These are phyloP conservation scores for Cyberlindnera saturnus DNA, from an alignment of 805 yeast genomes.

Conservation along the genomic window DNA sequence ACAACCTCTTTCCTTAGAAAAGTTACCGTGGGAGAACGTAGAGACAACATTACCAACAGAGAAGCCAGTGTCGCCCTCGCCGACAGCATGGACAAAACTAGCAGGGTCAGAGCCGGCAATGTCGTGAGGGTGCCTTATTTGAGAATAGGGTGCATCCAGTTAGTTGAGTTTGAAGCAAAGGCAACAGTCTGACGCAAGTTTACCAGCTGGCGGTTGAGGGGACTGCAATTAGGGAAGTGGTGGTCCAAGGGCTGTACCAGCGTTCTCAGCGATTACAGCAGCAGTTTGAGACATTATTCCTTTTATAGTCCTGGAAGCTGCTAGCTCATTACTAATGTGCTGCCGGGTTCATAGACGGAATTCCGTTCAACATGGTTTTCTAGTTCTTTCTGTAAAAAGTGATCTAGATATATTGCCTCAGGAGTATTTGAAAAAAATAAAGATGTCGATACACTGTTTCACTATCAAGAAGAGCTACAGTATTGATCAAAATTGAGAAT, in stretches of 20 bases:
- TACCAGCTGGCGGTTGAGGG: conserved; percentile 13
- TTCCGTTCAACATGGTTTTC: no score
- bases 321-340: no score
- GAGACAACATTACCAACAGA: conserved; percentile 54
- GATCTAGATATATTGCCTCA: no score
- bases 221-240: conserved; percentile 9
- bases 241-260: conserved; percentile 11
- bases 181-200: conserved; percentile 44
- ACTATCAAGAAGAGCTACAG: no score
- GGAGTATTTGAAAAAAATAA: no score
- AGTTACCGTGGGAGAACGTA: conserved; percentile 50
- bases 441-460: no score
- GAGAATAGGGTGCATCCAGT: conserved; percentile 52
- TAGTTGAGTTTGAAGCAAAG: conserved; percentile 62
- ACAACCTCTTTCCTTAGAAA: conserved; percentile 43
- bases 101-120: conserved; percentile 57
- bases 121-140: conserved; percentile 39
- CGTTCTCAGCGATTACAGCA: conserved; percentile 11
- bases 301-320: no score
- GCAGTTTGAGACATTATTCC: conserved; percentile 17
- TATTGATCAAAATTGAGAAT: no score
- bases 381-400: no score
- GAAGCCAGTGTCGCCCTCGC: conserved; percentile 34
- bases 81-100: conserved; percentile 50
- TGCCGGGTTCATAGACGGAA: no score